A percentile compares a stretch with the other conserved stretches of the same genome.
Conservation (phyloP, 371 early-diverging fungal species). For the Apophysomyces sp. region DNA sequence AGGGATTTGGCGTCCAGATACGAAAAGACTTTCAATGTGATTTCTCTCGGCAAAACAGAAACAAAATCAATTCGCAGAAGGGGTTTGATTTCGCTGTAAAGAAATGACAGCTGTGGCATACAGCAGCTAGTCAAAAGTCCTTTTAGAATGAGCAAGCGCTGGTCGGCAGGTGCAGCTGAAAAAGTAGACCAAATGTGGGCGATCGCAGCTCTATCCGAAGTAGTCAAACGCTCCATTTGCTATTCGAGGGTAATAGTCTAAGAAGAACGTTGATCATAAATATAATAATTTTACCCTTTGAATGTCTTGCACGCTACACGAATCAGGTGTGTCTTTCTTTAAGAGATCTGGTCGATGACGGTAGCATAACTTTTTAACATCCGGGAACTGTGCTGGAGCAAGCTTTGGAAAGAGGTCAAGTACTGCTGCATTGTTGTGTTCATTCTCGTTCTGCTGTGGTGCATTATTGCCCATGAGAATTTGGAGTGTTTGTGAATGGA, state of each 20-base stretch:
- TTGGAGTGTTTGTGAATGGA: neutral
- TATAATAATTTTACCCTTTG: conserved; percentile 8
- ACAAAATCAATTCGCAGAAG: conserved; percentile 83
- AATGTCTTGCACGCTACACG: conserved; percentile 16
- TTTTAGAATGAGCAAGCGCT: conserved; percentile 62
- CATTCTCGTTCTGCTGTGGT: neutral
- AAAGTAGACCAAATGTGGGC: conserved; percentile 62
- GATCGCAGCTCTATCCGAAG: conserved; percentile 48
- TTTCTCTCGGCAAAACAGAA: conserved; percentile 73
- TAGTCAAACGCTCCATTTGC: conserved; percentile 50
- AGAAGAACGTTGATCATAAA: neutral
- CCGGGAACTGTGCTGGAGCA: neutral
- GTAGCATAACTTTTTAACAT: conserved; percentile 17
- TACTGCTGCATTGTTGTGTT: neutral
- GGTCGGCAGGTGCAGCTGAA: conserved; percentile 57
- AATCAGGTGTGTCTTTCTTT: conserved; percentile 23
- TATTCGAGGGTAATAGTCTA: conserved; percentile 4
- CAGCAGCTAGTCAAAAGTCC: conserved; percentile 74
- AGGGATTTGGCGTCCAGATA: conserved; percentile 89
- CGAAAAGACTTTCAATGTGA: conserved; percentile 77
- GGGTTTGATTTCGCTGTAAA: conserved; percentile 66
- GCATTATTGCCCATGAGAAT: neutral
- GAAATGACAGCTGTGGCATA: conserved; percentile 80
- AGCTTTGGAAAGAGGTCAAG: neutral
- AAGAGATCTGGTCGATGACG: conserved; percentile 31